phyloP scores from a whole-genome alignment of 75 land plant genomes.

The Sequoiadendron giganteum region DNA sequence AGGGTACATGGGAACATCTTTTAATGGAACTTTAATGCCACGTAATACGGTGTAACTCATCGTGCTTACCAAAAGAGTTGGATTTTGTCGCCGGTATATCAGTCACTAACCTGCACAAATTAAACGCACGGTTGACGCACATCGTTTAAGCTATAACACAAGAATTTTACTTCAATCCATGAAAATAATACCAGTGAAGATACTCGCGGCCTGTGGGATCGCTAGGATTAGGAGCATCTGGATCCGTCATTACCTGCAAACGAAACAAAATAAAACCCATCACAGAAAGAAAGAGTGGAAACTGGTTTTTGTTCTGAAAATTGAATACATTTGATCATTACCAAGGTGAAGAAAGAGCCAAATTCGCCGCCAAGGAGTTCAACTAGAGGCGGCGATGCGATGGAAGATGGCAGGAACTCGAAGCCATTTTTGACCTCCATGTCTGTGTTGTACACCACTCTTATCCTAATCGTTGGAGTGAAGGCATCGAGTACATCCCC shows the following conservation, averaged over 20 bases:
- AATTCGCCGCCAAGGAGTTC: slow-evolving; percentile 51
- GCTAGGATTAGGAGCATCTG: slow-evolving; percentile 95
- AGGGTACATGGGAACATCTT: too few relatives aligned
- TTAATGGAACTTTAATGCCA: too few relatives aligned
- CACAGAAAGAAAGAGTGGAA: not conserved
- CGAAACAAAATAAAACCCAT: not conserved
- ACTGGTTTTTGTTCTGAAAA: too few relatives aligned
- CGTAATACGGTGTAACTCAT: too few relatives aligned
- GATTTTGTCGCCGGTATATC: slow-evolving; percentile 95
- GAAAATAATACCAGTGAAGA: slow-evolving; percentile 63
- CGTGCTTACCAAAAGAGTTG: slow-evolving; percentile 59
- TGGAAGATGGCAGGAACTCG: slow-evolving; percentile 65
- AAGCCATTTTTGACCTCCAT: slow-evolving; percentile 75
- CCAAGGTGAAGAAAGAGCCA: slow-evolving; percentile 75
- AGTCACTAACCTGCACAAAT: slow-evolving; percentile 79
- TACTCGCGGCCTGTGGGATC: slow-evolving; percentile 82
- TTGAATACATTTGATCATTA: not conserved
- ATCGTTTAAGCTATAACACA: too few relatives aligned
- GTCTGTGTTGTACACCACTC: slow-evolving; percentile 51
- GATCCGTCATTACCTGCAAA: slow-evolving; percentile 82
- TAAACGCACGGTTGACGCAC: not conserved
- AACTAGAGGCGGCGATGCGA: slow-evolving; percentile 49
- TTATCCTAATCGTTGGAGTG: slow-evolving; percentile 50
- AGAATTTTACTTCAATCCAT: not conserved
- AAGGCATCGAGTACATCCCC: slow-evolving; percentile 75